Evolutionary conservation across 208 protist species (phyloP), one percentile per base, ranked within the genome.

Genomic region (Trichomonas vaginalis): DNA sequence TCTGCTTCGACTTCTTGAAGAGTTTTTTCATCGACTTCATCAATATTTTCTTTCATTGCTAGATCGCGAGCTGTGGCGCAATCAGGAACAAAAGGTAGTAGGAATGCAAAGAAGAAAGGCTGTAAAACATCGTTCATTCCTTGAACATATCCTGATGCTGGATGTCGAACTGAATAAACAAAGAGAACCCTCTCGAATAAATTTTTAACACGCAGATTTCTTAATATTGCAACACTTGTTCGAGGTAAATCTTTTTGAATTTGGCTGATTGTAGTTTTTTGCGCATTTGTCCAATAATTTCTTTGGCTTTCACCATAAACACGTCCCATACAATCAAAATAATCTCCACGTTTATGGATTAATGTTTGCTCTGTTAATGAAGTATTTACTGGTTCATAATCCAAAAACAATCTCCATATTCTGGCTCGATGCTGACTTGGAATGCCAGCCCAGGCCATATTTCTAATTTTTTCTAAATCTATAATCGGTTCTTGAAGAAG

Each of bases 81-180:
- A 49, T 17, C 21, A 45, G 17, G 27, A 47, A n/a, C 14, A 61
- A 61, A 61, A 10, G 86, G 86, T 21, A 92, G 17, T n/a, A 92
- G 10, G 15, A 92, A 98, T 9, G 98, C 98, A 61, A 96, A 97
- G 96, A 98, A 97, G 96, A 99, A 99, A 0, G 98, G 98, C 51
- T 97, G 97, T 0, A 98, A 96, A 47, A 99, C 95, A 96, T 99
- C 98, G 95, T 99, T 98, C 96, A 99, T 98, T 37, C 98, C 98
- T 97, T 98, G 98, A 87, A 98, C 98, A 96, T 99, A 98, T 37
- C 98, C 98, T 92, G 97, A 98, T 0, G 98, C 98, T 6, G 98
- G 98, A 97, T 99, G 98, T 48, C 98, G 97, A 39, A 98, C 95
- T 0, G 98, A 97, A 98, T 98, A 99, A 51, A 98, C 97, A 95